These are phyloP conservation scores for Ananas comosus DNA, from an alignment of 176 grass and related monocot genomes.

Conservation along the genomic window DNA sequence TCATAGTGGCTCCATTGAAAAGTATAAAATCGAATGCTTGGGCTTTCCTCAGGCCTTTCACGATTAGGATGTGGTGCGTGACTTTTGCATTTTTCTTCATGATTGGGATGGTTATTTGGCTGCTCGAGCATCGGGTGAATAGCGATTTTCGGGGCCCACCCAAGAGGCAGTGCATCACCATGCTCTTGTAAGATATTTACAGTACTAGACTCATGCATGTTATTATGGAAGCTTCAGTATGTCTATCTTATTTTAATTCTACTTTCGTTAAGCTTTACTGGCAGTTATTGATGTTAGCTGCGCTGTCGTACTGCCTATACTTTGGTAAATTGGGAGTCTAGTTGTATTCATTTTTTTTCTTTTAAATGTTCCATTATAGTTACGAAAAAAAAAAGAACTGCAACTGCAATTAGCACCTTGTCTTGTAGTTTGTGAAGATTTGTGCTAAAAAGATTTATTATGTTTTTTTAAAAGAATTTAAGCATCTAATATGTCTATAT, in stretches of 20 bases:
- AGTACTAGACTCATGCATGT: background rate
- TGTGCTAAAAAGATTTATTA: background rate
- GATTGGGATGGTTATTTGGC: constrained; percentile 25
- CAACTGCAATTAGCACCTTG: background rate
- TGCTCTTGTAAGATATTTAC: constrained; percentile 15
- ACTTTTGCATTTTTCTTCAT: constrained; percentile 20
- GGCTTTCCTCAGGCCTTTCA: constrained; percentile 26
- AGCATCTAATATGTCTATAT: background rate
- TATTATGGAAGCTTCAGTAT: background rate
- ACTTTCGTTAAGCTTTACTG: background rate
- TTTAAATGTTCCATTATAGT: no score
- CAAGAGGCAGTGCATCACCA: constrained; percentile 14
- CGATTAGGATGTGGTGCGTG: constrained; percentile 17
- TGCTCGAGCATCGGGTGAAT: constrained; percentile 23
- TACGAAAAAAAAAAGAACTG: background rate
- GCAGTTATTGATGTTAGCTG: background rate
- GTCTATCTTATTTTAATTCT: background rate
- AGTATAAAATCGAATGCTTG: constrained; percentile 22
- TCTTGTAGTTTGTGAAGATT: background rate
- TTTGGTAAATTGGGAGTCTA: background rate
- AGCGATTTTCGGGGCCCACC: constrained; percentile 16
- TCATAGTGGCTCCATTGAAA: constrained; percentile 19
- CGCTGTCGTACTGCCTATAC: background rate
- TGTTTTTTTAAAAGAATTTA: background rate
- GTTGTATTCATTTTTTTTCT: background rate